phyloP scores from a whole-genome alignment of 139 green algal species.

The Mesostigma viride region DNA sequence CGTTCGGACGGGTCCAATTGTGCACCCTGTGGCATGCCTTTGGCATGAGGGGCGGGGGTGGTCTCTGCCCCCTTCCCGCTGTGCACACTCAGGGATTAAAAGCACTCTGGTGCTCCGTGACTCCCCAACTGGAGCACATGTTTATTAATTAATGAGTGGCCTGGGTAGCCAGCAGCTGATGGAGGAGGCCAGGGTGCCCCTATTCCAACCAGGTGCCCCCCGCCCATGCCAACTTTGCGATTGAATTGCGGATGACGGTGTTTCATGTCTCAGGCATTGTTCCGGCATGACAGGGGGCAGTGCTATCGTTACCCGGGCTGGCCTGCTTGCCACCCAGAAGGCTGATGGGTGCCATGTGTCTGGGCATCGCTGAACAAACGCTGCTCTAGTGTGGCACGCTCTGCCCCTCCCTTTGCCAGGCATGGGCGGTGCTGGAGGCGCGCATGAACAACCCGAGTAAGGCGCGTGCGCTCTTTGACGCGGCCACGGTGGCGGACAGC shows the following conservation, averaged over 20 bases:
- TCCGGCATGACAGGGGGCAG: not conserved
- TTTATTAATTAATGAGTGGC: too few relatives aligned
- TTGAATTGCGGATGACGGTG: not conserved
- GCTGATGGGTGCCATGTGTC: not conserved
- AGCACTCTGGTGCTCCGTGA: too few relatives aligned
- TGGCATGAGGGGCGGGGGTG: too few relatives aligned
- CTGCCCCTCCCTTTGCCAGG: conserved; percentile 1
- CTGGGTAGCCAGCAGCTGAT: too few relatives aligned
- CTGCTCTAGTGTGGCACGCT: too few relatives aligned
- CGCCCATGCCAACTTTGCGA: not conserved
- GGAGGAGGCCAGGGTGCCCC: too few relatives aligned
- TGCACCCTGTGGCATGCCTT: too few relatives aligned
- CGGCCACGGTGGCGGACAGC: conserved; percentile 64
- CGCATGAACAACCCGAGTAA: conserved; percentile 44
- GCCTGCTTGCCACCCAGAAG: not conserved
- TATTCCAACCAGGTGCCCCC: too few relatives aligned
- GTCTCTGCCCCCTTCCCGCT: too few relatives aligned
- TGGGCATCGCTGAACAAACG: not conserved
- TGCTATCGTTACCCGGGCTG: not conserved
- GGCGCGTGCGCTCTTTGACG: conserved; percentile 83
- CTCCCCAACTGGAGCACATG: too few relatives aligned
- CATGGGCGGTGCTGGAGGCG: conserved; percentile 78
- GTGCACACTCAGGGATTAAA: too few relatives aligned
- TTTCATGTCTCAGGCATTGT: not conserved
- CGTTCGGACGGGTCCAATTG: too few relatives aligned